phyloP scores from a whole-genome alignment of 805 yeast genomes.

The Lachancea waltii region DNA sequence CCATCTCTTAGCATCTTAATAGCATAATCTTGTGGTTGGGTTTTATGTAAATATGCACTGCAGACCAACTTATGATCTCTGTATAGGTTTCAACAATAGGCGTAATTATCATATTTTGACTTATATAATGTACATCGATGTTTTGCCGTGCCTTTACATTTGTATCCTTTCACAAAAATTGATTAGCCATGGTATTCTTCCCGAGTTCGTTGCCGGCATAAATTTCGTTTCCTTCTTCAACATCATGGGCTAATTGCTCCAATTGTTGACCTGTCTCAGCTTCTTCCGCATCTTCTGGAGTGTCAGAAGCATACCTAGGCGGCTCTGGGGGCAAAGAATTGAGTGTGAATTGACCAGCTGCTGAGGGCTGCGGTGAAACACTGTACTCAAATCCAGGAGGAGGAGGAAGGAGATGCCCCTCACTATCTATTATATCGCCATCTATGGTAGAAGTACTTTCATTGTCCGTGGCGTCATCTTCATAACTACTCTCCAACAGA shows the following conservation, averaged over 20 bases:
- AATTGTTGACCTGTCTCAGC: constrained; percentile 3
- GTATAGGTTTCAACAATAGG: no score
- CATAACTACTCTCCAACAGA: constrained; percentile 55
- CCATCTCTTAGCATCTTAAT: not conserved
- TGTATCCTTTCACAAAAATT: constrained; percentile 8
- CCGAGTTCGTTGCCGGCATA: constrained; percentile 5
- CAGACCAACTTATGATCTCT: no score
- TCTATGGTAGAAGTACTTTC: constrained; percentile 27
- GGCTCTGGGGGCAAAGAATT: constrained; percentile 34
- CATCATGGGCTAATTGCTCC: constrained; percentile 3
- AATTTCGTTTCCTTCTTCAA: not conserved
- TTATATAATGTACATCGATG: not conserved
- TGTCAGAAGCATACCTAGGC: constrained; percentile 32
- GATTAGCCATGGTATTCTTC: constrained; percentile 12
- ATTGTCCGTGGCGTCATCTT: constrained; percentile 40
- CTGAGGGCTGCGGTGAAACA: constrained; percentile 18
- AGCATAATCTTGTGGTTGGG: constrained; percentile 5
- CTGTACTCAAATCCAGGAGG: constrained; percentile 35
- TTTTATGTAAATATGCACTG: not conserved
- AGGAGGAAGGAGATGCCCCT: constrained; percentile 31
- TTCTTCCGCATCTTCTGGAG: constrained; percentile 5
- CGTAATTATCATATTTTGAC: not conserved
- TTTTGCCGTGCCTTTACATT: not conserved
- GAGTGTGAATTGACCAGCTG: constrained; percentile 30
- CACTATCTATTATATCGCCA: constrained; percentile 23